Conservation (phyloP, 2,329 filamentous ascomycete genomes). For the Ophiostoma ulmi region DNA sequence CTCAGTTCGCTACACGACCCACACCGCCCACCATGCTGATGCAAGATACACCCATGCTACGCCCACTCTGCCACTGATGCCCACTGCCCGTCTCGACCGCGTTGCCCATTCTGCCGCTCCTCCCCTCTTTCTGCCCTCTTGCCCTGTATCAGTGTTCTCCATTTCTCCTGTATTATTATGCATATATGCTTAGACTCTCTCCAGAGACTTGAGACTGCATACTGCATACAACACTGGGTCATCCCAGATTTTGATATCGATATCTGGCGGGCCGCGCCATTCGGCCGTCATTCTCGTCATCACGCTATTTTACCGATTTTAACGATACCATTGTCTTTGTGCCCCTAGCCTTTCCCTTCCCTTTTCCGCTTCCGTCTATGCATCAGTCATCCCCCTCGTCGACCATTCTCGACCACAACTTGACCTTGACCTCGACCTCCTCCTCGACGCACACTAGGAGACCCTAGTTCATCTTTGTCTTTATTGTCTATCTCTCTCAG, state of each 20-base stretch:
- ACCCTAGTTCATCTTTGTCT: neutral
- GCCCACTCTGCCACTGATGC: neutral
- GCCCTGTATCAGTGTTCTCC: neutral
- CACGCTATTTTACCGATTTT: neutral
- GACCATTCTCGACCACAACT: neutral
- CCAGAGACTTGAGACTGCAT: neutral
- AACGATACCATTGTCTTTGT: neutral
- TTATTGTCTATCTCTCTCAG: neutral
- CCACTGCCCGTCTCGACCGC: constrained; percentile 11
- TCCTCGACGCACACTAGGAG: neutral
- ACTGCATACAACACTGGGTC: neutral
- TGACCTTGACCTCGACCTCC: neutral
- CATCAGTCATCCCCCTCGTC: neutral
- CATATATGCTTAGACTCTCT: neutral
- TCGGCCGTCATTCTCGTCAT: constrained; percentile 22
- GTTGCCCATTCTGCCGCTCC: constrained; percentile 11
- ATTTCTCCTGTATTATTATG: constrained; percentile 6
- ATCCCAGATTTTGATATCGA: constrained; percentile 19
- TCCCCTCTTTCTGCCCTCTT: constrained; percentile 12
- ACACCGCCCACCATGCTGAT: constrained; percentile 12
- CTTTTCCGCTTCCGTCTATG: neutral
- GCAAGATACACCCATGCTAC: neutral
- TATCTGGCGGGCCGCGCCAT: constrained; percentile 21
- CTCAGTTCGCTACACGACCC: neutral
- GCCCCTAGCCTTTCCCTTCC: constrained; percentile 8